Evolutionary conservation across 73 alveolate species (phyloP), one percentile per base, ranked within the genome.

Genomic region (Loxodes magnus): DNA sequence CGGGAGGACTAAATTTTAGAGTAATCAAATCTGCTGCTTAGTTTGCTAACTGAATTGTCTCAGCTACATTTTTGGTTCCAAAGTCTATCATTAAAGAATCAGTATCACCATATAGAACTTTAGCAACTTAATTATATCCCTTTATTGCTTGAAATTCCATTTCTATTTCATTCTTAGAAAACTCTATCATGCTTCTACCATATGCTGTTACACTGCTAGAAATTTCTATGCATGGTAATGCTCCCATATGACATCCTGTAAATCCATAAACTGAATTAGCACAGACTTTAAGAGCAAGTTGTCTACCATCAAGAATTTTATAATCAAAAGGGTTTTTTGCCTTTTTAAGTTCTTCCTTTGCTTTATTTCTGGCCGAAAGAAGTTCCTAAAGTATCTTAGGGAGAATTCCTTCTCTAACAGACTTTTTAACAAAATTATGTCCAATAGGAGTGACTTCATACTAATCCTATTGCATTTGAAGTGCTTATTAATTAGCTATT

Each of bases 71-170:
- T 61, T 73, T 46, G 22, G 89, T 93, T 51, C 71, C 67, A 16
- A 86, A 68, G 25, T 74, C 51, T 12, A 93, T 86, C 67, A 95
- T 92, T 56, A 94, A 53, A 15, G 98, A 90, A 61, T 93, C 99
- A 14, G 99, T 95, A 68, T 95, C 99, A 16, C 99, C 98, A 79
- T 95, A 95, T 31, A 95, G 77, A 36, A 95, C 98, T 71, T 80
- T 77, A 30, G 94, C 89, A 17, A 79, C 87, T 70, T 78, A 64
- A 37, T 25, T 67, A 64, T 20, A 67, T 79, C 48, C 44, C 44
- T 21, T 62, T 56, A 54, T 24, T 36, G 27, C 15, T 41, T 23
- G 19, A 4, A 35, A 41, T 1, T 36, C 17, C 9, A 5, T 23
- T 23, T 85, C 82, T 10, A 87, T 80, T 48, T 55, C 64, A n/a